These are phyloP conservation scores for Quercus robur DNA, from an alignment of 306 rosid genomes.

Conservation along the genomic window DNA sequence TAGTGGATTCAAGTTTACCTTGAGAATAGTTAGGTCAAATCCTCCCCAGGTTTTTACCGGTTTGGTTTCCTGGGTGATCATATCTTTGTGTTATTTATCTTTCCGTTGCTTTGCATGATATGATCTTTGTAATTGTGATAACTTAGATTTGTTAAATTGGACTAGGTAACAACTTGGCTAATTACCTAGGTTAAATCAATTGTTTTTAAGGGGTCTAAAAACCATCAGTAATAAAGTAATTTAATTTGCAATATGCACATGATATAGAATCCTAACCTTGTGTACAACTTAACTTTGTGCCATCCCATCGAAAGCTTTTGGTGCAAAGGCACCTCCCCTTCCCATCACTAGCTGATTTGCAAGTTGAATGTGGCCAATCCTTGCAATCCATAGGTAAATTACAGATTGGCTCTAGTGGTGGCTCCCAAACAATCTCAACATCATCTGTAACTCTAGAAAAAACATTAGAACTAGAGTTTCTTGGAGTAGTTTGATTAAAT, in stretches of 20 bases:
- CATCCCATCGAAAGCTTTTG: not conserved
- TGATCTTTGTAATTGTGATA: too few relatives aligned
- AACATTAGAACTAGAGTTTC: too few relatives aligned
- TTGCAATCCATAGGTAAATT: not conserved
- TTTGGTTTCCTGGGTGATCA: too few relatives aligned
- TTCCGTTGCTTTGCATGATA: too few relatives aligned
- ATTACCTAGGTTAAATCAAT: too few relatives aligned
- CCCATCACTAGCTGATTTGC: conserved; percentile 1
- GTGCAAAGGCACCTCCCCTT: conserved; percentile 10
- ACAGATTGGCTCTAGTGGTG: conserved; percentile 7
- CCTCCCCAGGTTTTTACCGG: too few relatives aligned
- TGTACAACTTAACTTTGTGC: not conserved
- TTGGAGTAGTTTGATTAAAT: not conserved
- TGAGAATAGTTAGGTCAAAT: too few relatives aligned
- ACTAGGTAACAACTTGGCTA: too few relatives aligned
- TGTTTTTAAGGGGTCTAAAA: too few relatives aligned
- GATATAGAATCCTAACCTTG: not conserved
- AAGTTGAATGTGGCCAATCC: conserved; percentile 10
- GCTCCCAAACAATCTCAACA: conserved; percentile 10
- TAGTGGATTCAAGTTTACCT: too few relatives aligned
- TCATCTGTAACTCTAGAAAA: not conserved
- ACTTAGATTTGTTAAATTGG: too few relatives aligned
- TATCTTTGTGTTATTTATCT: too few relatives aligned
- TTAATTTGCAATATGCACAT: not conserved
- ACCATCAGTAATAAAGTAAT: not conserved